These are phyloP conservation scores for Xylaria scruposa DNA, from an alignment of 495 filamentous ascomycete genomes.

Conservation along the genomic window DNA sequence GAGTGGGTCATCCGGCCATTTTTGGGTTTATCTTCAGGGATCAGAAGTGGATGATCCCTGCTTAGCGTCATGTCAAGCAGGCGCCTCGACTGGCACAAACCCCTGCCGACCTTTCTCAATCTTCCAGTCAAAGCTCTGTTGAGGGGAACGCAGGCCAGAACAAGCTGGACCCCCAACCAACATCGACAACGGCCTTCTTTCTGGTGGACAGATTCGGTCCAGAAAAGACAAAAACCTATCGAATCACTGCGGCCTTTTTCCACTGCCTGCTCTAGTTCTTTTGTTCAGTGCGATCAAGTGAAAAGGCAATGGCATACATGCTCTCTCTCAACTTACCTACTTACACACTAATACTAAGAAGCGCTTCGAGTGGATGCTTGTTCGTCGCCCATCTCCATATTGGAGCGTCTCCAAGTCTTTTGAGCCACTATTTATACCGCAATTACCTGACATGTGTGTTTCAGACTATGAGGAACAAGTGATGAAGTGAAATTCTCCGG, in stretches of 20 bases:
- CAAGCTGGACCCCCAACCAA: not conserved
- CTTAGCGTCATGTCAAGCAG: constrained; percentile 19
- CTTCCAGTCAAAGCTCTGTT: not conserved
- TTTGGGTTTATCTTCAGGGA: constrained; percentile 24
- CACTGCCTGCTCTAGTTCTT: not conserved
- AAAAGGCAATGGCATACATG: not conserved
- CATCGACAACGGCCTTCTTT: not conserved
- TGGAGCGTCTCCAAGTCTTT: not conserved
- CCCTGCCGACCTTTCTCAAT: constrained; percentile 2
- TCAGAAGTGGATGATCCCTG: constrained; percentile 6
- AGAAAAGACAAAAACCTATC: not conserved
- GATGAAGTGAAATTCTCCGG: not conserved
- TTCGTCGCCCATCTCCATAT: not conserved
- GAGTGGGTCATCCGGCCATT: constrained; percentile 20
- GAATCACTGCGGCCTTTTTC: not conserved
- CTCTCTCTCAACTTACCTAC: not conserved
- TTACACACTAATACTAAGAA: not conserved
- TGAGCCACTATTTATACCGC: not conserved
- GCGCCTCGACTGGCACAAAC: constrained; percentile 7
- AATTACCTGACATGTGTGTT: not conserved
- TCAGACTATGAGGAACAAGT: not conserved
- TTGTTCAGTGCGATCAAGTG: not conserved
- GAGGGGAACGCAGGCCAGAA: not conserved
- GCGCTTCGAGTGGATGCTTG: constrained; percentile 2
- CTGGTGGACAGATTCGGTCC: not conserved